Evolutionary conservation across 352 stramenopile species (phyloP).

Genomic region (Discostella stelligera): DNA sequence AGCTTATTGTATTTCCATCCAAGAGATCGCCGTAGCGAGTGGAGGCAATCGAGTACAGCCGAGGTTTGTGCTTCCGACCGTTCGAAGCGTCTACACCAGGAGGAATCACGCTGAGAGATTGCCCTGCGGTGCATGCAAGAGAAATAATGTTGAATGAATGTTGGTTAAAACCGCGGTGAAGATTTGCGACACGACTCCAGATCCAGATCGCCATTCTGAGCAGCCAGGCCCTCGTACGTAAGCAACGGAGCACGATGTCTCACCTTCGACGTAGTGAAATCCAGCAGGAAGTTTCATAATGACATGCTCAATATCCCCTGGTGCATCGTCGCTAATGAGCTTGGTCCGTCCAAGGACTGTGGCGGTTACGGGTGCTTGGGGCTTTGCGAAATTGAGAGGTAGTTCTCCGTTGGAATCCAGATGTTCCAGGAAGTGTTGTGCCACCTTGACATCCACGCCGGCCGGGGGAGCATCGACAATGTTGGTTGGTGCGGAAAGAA

Average conservation of each 20-base stretch:
- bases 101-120: conserved; percentile 88
- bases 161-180: background rate
- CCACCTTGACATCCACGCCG: conserved; percentile 31
- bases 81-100: conserved; percentile 85
- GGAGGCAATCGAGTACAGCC: conserved; percentile 88
- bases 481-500: conserved; percentile 16
- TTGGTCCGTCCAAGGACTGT: conserved; percentile 67
- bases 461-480: conserved; percentile 25
- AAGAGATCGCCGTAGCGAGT: conserved; percentile 88
- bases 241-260: background rate
- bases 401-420: conserved; percentile 59
- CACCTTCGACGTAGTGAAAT: conserved; percentile 86
- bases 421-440: conserved; percentile 79
- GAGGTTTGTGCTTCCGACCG: conserved; percentile 79
- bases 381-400: conserved; percentile 71
- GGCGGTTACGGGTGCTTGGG: conserved; percentile 59
- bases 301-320: conserved; percentile 86
- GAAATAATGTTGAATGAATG: background rate
- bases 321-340: conserved; percentile 79
- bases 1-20: conserved; percentile 85
- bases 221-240: background rate
- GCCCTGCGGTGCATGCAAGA: conserved; percentile 47
- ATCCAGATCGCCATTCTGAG: background rate
- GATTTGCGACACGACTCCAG: background rate
- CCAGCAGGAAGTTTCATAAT: conserved; percentile 80